Percentiles rank a stretch among this genome's conserved stretches.
phyloP scores from a whole-genome alignment of 2,329 filamentous ascomycete genomes.

The Biscogniauxia sp. region DNA sequence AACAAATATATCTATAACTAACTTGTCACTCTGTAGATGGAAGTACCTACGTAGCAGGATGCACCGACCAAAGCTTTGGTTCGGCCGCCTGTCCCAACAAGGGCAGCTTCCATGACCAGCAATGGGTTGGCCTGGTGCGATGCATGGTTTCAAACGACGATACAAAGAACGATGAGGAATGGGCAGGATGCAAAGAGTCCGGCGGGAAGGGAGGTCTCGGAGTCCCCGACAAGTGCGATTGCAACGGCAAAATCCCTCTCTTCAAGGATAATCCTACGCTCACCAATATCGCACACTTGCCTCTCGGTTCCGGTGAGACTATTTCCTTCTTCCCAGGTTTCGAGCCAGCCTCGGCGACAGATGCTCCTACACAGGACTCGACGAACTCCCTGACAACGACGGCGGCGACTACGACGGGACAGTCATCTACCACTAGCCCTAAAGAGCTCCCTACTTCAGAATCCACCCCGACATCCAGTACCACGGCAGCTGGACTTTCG shows the following conservation, averaged over 20 bases:
- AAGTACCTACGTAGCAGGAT: conserved; percentile 21
- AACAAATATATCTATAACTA: background rate
- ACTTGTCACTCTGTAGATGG: conserved; percentile 3
- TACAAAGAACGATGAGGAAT: conserved; percentile 3
- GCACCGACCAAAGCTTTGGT: conserved; percentile 18
- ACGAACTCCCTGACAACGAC: conserved; percentile 1
- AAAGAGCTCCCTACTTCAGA: background rate
- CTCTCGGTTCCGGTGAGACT: conserved; percentile 7
- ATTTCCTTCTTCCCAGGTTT: conserved; percentile 14
- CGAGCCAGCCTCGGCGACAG: conserved; percentile 3
- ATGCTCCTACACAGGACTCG: background rate
- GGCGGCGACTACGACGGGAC: background rate
- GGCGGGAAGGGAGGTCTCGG: conserved; percentile 6
- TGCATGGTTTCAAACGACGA: conserved; percentile 6
- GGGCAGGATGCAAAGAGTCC: conserved; percentile 17
- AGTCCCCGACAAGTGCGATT: conserved; percentile 11
- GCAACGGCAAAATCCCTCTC: conserved; percentile 5
- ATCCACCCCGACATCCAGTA: conserved; percentile 1
- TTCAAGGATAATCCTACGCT: conserved; percentile 9
- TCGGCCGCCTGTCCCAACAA: conserved; percentile 16
- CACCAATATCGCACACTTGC: conserved; percentile 10
- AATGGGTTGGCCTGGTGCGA: conserved; percentile 13
- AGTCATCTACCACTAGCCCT: background rate
- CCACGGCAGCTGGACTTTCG: conserved; percentile 4
- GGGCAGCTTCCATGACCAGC: conserved; percentile 10